Evolutionary conservation across 345 rosid species (phyloP).

Genomic region (Acer yangbiense): DNA sequence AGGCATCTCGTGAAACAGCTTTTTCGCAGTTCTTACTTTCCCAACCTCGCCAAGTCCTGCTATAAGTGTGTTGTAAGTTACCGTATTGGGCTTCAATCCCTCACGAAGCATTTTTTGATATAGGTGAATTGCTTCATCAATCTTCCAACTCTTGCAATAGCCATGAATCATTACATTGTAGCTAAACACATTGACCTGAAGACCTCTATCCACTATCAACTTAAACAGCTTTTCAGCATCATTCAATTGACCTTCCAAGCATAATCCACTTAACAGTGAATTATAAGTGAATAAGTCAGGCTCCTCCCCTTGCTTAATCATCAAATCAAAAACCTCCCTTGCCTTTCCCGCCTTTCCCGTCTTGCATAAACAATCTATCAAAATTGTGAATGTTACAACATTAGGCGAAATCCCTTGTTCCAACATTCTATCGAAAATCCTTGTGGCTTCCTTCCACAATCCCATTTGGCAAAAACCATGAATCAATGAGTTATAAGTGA

Average conservation of each 20-base stretch:
- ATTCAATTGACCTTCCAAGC: conserved; percentile 32
- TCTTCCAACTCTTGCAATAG: conserved; percentile 33
- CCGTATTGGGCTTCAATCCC: conserved; percentile 24
- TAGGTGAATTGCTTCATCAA: conserved; percentile 25
- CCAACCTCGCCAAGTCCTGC: conserved; percentile 30
- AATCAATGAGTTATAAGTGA: conserved; percentile 21
- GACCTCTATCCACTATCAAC: conserved; percentile 29
- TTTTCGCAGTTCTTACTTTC: conserved; percentile 31
- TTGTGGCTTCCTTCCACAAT: conserved; percentile 26
- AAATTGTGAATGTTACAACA: conserved; percentile 22
- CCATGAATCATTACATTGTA: conserved; percentile 36
- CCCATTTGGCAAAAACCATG: conserved; percentile 27
- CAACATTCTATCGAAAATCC: conserved; percentile 26
- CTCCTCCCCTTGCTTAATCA: conserved; percentile 24
- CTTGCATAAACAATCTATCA: conserved; percentile 30
- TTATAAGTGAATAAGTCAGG: conserved; percentile 33
- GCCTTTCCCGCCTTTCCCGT: conserved; percentile 28
- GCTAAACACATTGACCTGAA: conserved; percentile 30
- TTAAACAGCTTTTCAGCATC: conserved; percentile 27
- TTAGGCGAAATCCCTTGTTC: conserved; percentile 24
- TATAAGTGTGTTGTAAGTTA: conserved; percentile 35
- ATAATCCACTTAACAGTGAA: conserved; percentile 37
- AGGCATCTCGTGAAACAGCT: conserved; percentile 27
- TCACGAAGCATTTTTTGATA: conserved; percentile 29
- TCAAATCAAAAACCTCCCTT: conserved; percentile 20